These are phyloP conservation scores for Cryptomeria japonica DNA, from an alignment of 75 land plant genomes.

Conservation along the genomic window DNA sequence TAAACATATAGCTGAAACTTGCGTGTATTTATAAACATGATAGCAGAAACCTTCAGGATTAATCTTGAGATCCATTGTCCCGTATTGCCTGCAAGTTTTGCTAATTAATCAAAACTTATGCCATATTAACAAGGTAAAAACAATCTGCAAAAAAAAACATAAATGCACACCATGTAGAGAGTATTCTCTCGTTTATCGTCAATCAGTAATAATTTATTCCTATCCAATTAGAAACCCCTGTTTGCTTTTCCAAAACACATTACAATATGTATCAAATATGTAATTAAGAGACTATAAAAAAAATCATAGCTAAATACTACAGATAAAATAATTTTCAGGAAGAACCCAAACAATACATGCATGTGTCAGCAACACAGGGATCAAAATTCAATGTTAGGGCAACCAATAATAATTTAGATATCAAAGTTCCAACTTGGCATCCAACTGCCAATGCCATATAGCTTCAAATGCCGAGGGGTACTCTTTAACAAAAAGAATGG, in stretches of 20 bases:
- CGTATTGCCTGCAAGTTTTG: neutral
- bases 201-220: neutral
- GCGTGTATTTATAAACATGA: neutral
- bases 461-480: too few species aligned
- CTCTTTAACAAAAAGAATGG: too few species aligned
- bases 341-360: neutral
- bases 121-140: too few species aligned
- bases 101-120: neutral
- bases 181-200: neutral
- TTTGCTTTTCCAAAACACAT: neutral
- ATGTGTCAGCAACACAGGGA: neutral
- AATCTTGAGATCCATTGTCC: neutral
- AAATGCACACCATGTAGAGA: neutral
- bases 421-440: too few species aligned
- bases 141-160: too few species aligned
- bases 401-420: too few species aligned
- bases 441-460: too few species aligned
- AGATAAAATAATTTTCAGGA: neutral
- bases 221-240: neutral
- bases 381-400: neutral
- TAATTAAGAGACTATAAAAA: neutral
- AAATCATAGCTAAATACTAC: neutral
- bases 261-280: neutral
- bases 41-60: neutral
- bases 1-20: neutral